Conservation (phyloP, 768 basidiomycete species). For the Pluteus cervinus region DNA sequence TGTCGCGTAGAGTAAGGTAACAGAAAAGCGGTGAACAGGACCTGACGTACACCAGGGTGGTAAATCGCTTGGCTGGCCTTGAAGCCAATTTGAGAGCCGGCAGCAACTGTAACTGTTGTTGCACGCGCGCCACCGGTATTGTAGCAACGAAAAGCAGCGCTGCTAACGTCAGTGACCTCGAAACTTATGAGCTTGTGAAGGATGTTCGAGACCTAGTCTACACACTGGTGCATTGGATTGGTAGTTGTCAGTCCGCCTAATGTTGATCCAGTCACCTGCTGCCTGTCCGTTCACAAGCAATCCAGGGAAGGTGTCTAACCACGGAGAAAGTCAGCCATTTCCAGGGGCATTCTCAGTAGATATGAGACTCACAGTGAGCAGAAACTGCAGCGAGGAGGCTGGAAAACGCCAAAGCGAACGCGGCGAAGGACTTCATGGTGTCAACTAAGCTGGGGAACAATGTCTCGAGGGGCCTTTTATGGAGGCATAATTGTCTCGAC, state of each 20-base stretch:
- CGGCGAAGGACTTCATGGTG: too few species aligned
- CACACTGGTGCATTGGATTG: constrained; percentile 4
- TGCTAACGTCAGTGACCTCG: constrained; percentile 9
- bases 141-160: constrained; percentile 12
- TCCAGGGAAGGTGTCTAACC: constrained; percentile 9
- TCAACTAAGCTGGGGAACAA: too few species aligned
- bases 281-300: constrained; percentile 6
- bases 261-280: constrained; percentile 10
- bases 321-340: too few species aligned
- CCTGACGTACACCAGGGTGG: constrained; percentile 11
- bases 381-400: too few species aligned
- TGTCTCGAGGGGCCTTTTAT: too few species aligned
- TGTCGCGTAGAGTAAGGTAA: neutral
- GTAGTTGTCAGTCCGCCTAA: constrained; percentile 10
- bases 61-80: constrained; percentile 8
- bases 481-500: too few species aligned
- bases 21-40: neutral
- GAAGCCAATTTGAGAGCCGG: constrained; percentile 9
- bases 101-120: constrained; percentile 8
- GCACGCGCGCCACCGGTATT: constrained; percentile 6
- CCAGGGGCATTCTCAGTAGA: too few species aligned
- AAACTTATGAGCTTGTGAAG: neutral
- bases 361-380: too few species aligned
- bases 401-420: too few species aligned
- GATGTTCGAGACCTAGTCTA: too few species aligned